Conservation (phyloP, 495 filamentous ascomycete species). For the Saxophila tyrrhenica region DNA sequence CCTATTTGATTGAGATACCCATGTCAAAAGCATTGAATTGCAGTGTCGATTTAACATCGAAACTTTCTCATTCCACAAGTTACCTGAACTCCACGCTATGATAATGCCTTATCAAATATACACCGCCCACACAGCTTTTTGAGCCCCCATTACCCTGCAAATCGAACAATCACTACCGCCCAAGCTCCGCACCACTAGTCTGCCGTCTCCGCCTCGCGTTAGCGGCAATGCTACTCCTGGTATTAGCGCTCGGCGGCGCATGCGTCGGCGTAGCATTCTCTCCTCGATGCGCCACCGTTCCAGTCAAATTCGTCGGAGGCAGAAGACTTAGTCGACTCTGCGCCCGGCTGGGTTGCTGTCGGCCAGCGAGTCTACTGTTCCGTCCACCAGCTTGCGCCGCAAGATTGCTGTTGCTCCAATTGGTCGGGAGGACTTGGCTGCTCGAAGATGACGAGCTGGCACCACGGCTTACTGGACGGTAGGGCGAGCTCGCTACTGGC, state of each 20-base stretch:
- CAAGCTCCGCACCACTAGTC: constrained; percentile 5
- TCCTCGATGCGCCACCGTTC: not conserved
- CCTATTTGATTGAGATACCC: not conserved
- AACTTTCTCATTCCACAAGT: too few species aligned
- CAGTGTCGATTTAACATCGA: too few species aligned
- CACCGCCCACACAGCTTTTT: too few species aligned
- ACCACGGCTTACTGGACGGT: constrained; percentile 21
- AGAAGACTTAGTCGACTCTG: constrained; percentile 2
- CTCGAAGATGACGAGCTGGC: constrained; percentile 2
- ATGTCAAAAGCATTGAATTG: too few species aligned
- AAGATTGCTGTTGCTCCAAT: not conserved
- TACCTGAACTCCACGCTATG: too few species aligned
- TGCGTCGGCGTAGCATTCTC: constrained; percentile 1
- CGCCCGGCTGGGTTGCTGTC: not conserved
- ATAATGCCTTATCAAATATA: not conserved
- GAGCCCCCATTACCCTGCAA: not conserved
- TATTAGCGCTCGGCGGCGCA: constrained; percentile 4
- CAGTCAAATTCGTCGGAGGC: not conserved
- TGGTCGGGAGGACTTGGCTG: not conserved
- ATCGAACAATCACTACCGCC: not conserved
- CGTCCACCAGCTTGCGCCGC: not conserved
- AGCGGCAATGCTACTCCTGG: not conserved
- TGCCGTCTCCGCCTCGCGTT: not conserved
- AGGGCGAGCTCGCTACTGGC: constrained; percentile 13
- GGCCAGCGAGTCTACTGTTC: not conserved